Conservation (phyloP, 495 filamentous ascomycete species). For the Articulospora tetracladia region DNA sequence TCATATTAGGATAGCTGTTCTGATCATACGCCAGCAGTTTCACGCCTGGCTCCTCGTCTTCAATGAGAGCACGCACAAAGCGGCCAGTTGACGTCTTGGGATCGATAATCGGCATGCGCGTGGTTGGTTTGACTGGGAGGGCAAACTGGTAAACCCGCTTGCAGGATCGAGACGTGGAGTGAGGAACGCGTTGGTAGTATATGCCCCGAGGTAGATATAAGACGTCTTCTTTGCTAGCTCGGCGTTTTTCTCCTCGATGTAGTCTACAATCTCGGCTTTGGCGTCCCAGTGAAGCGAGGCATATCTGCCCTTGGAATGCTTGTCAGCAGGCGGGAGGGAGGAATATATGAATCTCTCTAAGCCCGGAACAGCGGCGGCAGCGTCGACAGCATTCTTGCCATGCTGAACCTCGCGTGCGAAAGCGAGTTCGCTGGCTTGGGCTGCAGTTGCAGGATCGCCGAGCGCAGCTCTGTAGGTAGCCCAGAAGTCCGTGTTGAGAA, state of each 20-base stretch:
- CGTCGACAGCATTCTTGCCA: slow-evolving; percentile 19
- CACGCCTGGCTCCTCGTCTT: slow-evolving; percentile 32
- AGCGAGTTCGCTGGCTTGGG: background rate
- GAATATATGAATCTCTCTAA: slow-evolving; percentile 44
- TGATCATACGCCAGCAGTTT: slow-evolving; percentile 38
- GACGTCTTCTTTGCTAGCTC: slow-evolving; percentile 36
- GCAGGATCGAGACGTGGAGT: slow-evolving; percentile 28
- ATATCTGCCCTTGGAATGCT: slow-evolving; percentile 31
- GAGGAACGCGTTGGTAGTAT: slow-evolving; percentile 27
- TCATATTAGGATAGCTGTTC: slow-evolving; percentile 28
- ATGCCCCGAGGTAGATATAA: slow-evolving; percentile 35
- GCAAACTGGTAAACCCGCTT: slow-evolving; percentile 27
- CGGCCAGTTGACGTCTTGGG: slow-evolving; percentile 33
- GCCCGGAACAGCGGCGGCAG: slow-evolving; percentile 37
- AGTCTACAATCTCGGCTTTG: slow-evolving; percentile 33
- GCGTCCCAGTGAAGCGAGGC: slow-evolving; percentile 34
- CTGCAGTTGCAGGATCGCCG: background rate
- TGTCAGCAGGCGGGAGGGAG: slow-evolving; percentile 29
- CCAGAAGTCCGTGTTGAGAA: slow-evolving; percentile 52
- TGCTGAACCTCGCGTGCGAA: slow-evolving; percentile 4
- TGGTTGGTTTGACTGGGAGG: slow-evolving; percentile 24
- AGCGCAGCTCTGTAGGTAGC: slow-evolving; percentile 2
- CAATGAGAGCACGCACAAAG: slow-evolving; percentile 40
- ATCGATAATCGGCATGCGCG: slow-evolving; percentile 36
- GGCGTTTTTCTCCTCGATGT: slow-evolving; percentile 30